A percentile compares a stretch with the other conserved stretches of the same genome.
Conservation (phyloP, 2,329 filamentous ascomycete genomes). For the Microsporum ferrugineum region DNA sequence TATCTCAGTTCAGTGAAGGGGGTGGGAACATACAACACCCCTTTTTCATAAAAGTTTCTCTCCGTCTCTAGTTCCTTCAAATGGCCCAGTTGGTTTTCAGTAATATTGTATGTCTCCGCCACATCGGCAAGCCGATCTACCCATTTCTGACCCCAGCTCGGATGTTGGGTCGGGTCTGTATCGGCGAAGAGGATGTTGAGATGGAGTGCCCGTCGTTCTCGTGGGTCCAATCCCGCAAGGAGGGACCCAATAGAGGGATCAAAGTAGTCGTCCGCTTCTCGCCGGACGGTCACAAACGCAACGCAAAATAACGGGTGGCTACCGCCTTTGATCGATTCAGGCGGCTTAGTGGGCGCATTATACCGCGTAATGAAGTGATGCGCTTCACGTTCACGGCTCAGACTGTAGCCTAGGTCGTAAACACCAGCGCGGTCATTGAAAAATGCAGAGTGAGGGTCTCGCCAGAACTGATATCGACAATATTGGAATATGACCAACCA, state of each 20-base stretch:
- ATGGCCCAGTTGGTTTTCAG: slow-evolving; percentile 13
- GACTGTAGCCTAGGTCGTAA: slow-evolving; percentile 21
- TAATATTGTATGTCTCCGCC: slow-evolving; percentile 16
- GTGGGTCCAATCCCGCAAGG: slow-evolving; percentile 15
- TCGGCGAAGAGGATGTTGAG: slow-evolving; percentile 19
- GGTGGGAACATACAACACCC: slow-evolving; percentile 20
- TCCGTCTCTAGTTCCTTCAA: slow-evolving; percentile 19
- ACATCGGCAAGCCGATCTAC: slow-evolving; percentile 15
- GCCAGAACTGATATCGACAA: slow-evolving; percentile 18
- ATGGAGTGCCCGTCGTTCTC: slow-evolving; percentile 17
- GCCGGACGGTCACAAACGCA: slow-evolving; percentile 18
- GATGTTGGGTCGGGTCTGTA: slow-evolving; percentile 18
- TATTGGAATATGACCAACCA: slow-evolving; percentile 17
- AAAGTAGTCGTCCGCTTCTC: slow-evolving; percentile 20
- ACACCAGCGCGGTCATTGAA: slow-evolving; percentile 17
- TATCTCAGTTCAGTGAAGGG: background rate
- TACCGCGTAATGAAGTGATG: slow-evolving; percentile 16
- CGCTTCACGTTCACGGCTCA: slow-evolving; percentile 18
- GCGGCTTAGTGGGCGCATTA: slow-evolving; percentile 14
- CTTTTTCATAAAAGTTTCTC: slow-evolving; percentile 23
- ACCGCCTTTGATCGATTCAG: slow-evolving; percentile 1
- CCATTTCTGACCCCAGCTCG: slow-evolving; percentile 20
- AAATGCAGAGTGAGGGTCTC: slow-evolving; percentile 22
- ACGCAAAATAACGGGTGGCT: slow-evolving; percentile 15
- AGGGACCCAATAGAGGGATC: slow-evolving; percentile 20